Base-by-base conservation (phyloP, 345 rosid species). In the Corchorus capsularis region DNA sequence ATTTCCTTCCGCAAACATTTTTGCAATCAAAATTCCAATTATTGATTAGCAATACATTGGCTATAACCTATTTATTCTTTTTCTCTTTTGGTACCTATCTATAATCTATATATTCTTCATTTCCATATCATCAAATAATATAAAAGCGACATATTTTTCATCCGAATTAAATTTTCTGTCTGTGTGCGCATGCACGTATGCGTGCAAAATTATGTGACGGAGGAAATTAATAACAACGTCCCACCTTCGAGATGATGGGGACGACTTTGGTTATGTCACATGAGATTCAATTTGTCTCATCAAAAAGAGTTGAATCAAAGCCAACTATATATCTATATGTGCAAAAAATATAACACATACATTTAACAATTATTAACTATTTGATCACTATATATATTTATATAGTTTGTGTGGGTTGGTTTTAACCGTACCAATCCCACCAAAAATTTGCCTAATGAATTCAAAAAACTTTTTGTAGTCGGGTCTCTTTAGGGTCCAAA, bases 361-460 rank as follows among this genome's bases (percentile, higher is more conserved):
- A n/a, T 16, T 17, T 64, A 10, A 39, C n/a, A 17, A 64, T 61
- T 27, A 27, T 27, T 27, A 27, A 27, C 27, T 27, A 39, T 39
- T 39, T 39, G 43, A 17, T 0, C 8, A 9, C 4, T 39, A 1
- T 45, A 13, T 63, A 34, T 39, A n/a, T 19, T 39, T 3, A 5
- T 54, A 5, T n/a, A 2, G 10, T 2, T 1, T 0, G 6, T 35
- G 13, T 17, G 46, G 50, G 50, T 39, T 9, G 52, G 67, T 57
- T 82, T 78, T 64, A 63, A 78, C 8, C 32, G 43, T 62, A 70
- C 35, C 76, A 59, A 69, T 69, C 47, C 55, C 81, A 74, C 47
- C 59, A 47, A 45, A 52, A 37, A 15, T 10, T 54, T 57, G 37
- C 69, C 63, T 22, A 67, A 50, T 63, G 34, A 19, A 43, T 37